phyloP scores from a whole-genome alignment of 495 filamentous ascomycete genomes.

The Pyrenopolyporus hunteri region DNA sequence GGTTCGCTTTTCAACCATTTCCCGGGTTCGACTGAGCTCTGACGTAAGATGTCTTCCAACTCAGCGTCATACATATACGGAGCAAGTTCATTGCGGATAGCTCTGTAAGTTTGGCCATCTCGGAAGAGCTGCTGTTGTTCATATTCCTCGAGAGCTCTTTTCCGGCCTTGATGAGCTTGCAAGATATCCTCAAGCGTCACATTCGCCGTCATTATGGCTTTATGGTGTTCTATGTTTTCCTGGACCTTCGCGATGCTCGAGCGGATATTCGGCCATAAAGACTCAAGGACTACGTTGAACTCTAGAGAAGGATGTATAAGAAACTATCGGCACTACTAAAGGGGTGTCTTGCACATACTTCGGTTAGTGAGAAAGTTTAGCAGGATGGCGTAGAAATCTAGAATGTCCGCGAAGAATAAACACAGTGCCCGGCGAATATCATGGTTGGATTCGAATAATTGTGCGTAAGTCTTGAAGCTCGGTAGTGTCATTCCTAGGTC shows the following conservation, averaged over 20 bases:
- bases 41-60: neutral
- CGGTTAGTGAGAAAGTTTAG: constrained; percentile 19
- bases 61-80: constrained; percentile 5
- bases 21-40: constrained; percentile 13
- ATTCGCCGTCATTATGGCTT: constrained; percentile 20
- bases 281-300: constrained; percentile 18
- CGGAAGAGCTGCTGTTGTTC: constrained; percentile 7
- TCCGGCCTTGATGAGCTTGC: constrained; percentile 16
- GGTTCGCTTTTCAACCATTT: constrained; percentile 17
- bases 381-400: constrained; percentile 22
- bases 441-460: constrained; percentile 17
- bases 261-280: constrained; percentile 25
- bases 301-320: constrained; percentile 1
- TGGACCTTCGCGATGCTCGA: constrained; percentile 18
- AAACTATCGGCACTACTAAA: neutral
- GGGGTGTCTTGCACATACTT: constrained; percentile 1
- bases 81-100: constrained; percentile 16
- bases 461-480: constrained; percentile 20
- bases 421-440: constrained; percentile 18
- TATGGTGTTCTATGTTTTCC: constrained; percentile 25
- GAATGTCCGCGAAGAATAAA: constrained; percentile 22
- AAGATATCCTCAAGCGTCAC: constrained; percentile 24
- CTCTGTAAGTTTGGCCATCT: constrained; percentile 15
- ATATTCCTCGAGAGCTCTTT: constrained; percentile 19
- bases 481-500: constrained; percentile 20